Evolutionary conservation across 2,329 filamentous ascomycete genomes (phyloP).

Genomic region (Scytalidium sp.): DNA sequence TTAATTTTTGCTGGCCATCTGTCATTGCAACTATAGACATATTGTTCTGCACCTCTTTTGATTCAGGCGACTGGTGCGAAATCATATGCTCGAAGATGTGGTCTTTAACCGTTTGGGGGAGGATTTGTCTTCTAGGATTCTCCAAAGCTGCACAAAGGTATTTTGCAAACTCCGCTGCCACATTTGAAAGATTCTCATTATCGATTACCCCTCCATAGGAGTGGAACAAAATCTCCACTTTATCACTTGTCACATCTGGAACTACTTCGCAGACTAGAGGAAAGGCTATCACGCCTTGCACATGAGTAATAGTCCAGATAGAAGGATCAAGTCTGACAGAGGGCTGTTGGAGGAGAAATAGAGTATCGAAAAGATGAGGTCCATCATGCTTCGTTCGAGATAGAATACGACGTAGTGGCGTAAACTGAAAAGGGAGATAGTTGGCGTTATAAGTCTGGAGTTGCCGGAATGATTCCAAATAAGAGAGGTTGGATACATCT

Average conservation of each 20-base stretch:
- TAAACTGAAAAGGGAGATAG: conserved; percentile 68
- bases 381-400: conserved; percentile 41
- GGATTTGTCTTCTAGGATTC: conserved; percentile 24
- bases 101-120: conserved; percentile 16
- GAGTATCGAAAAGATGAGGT: conserved; percentile 69
- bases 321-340: conserved; percentile 50
- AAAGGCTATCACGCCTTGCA: conserved; percentile 67
- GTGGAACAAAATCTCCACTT: conserved; percentile 59
- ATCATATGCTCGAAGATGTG: conserved; percentile 13
- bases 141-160: conserved; percentile 18
- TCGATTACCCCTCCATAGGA: conserved; percentile 45
- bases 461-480: conserved; percentile 27
- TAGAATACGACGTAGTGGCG: conserved; percentile 71
- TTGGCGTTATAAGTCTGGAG: conserved; percentile 50
- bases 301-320: conserved; percentile 55
- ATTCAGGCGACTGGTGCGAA: background rate
- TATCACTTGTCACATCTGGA: conserved; percentile 51
- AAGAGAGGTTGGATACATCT: conserved; percentile 47
- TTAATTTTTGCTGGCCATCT: conserved; percentile 35
- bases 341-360: conserved; percentile 74
- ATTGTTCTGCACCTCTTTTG: background rate
- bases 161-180: conserved; percentile 20
- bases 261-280: conserved; percentile 75
- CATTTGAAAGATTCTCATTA: conserved; percentile 10
- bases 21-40: conserved; percentile 11